Evolutionary conservation across 1,139 yeast genomes (phyloP).

Genomic region (Saccharomyces hybrid): DNA sequence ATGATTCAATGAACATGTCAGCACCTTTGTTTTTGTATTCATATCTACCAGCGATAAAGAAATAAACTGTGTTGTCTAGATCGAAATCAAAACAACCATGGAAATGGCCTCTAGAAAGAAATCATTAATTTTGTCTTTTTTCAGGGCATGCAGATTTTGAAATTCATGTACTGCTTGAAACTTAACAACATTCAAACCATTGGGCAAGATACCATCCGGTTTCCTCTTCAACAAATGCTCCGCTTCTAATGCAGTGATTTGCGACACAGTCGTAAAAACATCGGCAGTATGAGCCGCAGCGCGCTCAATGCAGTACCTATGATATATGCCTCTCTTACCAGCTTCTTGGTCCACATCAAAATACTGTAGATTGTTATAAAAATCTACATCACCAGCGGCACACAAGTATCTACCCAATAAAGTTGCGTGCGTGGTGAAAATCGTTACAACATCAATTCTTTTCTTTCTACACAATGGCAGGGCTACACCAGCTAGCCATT

Average conservation of each 20-base stretch:
- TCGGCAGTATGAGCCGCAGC: slow-evolving; percentile 96
- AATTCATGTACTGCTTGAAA: slow-evolving; percentile 97
- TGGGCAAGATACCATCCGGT: slow-evolving; percentile 96
- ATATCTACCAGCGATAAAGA: slow-evolving; percentile 95
- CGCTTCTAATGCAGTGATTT: slow-evolving; percentile 90
- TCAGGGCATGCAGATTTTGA: slow-evolving; percentile 88
- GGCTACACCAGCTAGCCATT: slow-evolving; percentile 97
- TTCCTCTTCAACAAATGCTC: slow-evolving; percentile 90
- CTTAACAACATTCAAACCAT: slow-evolving; percentile 91
- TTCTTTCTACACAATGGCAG: slow-evolving; percentile 87
- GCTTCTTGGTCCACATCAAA: slow-evolving; percentile 98
- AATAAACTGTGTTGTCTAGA: slow-evolving; percentile 84
- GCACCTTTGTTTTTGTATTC: slow-evolving; percentile 96
- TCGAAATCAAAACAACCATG: slow-evolving; percentile 95
- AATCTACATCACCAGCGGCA: slow-evolving; percentile 81
- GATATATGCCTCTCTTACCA: slow-evolving; percentile 94
- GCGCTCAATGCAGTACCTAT: slow-evolving; percentile 91
- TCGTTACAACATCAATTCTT: slow-evolving; percentile 86
- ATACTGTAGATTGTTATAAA: slow-evolving; percentile 80
- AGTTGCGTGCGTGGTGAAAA: slow-evolving; percentile 96
- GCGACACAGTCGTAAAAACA: slow-evolving; percentile 95
- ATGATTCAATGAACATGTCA: slow-evolving; percentile 86
- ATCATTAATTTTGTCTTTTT: slow-evolving; percentile 87
- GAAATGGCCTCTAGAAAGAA: slow-evolving; percentile 94
- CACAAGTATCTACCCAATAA: slow-evolving; percentile 89